These are phyloP conservation scores for Eimeria necatrix DNA, from an alignment of 169 alveolate species.

Conservation along the genomic window DNA sequence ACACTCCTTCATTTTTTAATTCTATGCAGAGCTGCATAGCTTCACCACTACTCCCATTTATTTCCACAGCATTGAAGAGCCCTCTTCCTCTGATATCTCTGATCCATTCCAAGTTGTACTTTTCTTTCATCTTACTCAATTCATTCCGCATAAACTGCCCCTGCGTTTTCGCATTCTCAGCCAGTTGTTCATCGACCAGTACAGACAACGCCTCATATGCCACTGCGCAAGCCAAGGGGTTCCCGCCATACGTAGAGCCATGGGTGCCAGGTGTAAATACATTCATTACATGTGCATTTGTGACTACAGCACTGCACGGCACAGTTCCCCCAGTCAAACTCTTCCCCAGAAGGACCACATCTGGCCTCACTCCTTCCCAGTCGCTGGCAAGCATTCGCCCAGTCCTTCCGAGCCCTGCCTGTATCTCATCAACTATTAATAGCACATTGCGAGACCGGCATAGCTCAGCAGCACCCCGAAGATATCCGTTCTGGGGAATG, in stretches of 20 bases:
- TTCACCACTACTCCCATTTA: slow-evolving; percentile 82
- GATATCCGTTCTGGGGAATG: slow-evolving; percentile 93
- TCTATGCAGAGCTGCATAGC: slow-evolving; percentile 86
- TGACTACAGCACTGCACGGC: slow-evolving; percentile 95
- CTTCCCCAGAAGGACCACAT: slow-evolving; percentile 94
- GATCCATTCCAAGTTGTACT: slow-evolving; percentile 80
- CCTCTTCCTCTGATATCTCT: slow-evolving; percentile 92
- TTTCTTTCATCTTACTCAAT: slow-evolving; percentile 83
- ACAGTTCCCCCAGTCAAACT: slow-evolving; percentile 95
- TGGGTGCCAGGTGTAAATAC: slow-evolving; percentile 95
- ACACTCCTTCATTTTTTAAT: slow-evolving; percentile 90
- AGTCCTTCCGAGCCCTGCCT: slow-evolving; percentile 96
- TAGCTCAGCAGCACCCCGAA: slow-evolving; percentile 88
- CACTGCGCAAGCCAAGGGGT: slow-evolving; percentile 93
- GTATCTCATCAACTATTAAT: slow-evolving; percentile 93
- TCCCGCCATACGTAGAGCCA: slow-evolving; percentile 95
- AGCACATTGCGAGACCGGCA: slow-evolving; percentile 88
- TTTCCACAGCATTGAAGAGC: slow-evolving; percentile 93
- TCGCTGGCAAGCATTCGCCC: slow-evolving; percentile 92
- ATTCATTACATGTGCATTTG: slow-evolving; percentile 93
- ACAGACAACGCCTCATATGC: slow-evolving; percentile 93
- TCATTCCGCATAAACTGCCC: slow-evolving; percentile 25
- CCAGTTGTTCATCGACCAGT: slow-evolving; percentile 90
- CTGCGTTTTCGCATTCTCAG: slow-evolving; percentile 88
- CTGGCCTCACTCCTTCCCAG: slow-evolving; percentile 92